Evolutionary conservation across 73 alveolate species (phyloP).

Genomic region (Halteria grandinella): DNA sequence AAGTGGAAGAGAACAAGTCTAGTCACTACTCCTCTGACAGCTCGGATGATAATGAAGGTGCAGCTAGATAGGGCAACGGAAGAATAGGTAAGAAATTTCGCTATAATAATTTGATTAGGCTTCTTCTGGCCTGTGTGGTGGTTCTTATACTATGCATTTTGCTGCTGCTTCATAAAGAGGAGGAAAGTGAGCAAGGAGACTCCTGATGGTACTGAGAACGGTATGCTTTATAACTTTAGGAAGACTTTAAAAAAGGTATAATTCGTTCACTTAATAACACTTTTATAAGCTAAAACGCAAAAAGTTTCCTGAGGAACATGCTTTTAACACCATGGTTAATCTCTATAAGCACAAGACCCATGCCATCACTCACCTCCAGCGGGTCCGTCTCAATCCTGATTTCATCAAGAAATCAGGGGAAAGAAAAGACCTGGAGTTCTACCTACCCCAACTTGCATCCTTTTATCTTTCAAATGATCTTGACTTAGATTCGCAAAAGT

Average conservation of each 20-base stretch:
- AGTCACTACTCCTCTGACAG: too few species aligned
- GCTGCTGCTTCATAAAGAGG: constrained; percentile 32
- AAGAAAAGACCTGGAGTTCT: constrained; percentile 83
- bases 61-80: too few species aligned
- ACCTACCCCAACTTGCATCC: constrained; percentile 70
- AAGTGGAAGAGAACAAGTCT: too few species aligned
- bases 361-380: constrained; percentile 37
- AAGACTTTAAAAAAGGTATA: constrained; percentile 41
- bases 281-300: constrained; percentile 22
- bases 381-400: constrained; percentile 67
- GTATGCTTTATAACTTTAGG: neutral
- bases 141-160: constrained; percentile 25
- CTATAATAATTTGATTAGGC: neutral
- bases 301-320: constrained; percentile 4
- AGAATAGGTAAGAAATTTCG: too few species aligned
- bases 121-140: constrained; percentile 37
- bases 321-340: neutral
- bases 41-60: too few species aligned
- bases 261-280: neutral
- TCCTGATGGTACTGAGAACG: neutral
- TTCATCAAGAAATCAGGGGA: constrained; percentile 7
- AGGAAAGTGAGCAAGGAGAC: neutral
- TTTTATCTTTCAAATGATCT: constrained; percentile 47
- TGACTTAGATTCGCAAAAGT: constrained; percentile 11
- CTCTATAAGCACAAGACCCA: constrained; percentile 41